These are phyloP conservation scores for Saposhnikovia divaricata DNA, from an alignment of 129 eudicot genomes.

Conservation along the genomic window DNA sequence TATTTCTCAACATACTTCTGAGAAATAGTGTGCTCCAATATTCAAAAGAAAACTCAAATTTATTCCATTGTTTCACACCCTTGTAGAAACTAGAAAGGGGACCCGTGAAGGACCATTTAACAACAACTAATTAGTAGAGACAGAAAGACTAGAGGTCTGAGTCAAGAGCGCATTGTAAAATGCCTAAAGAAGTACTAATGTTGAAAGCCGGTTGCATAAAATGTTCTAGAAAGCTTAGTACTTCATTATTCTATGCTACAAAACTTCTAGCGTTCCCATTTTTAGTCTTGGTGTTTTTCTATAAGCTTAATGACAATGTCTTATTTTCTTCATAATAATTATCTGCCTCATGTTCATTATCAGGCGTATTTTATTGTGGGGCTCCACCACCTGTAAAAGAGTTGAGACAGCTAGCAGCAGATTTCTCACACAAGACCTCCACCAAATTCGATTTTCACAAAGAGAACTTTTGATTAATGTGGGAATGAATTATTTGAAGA, in stretches of 20 bases:
- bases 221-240: neutral
- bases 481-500: neutral
- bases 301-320: neutral
- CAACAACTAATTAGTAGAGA: neutral
- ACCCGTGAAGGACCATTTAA: neutral
- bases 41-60: neutral
- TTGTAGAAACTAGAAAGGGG: neutral
- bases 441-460: slow-evolving; percentile 90
- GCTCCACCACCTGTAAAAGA: slow-evolving; percentile 74
- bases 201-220: neutral
- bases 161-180: neutral
- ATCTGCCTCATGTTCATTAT: slow-evolving; percentile 15
- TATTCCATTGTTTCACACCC: neutral
- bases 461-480: slow-evolving; percentile 52
- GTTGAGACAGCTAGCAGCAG: slow-evolving; percentile 55
- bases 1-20: neutral
- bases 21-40: neutral
- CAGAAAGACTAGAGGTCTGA: neutral
- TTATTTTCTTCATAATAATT: too few species aligned
- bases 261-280: neutral
- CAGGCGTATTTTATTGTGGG: slow-evolving; percentile 91
- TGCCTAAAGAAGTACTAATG: neutral
- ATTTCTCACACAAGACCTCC: slow-evolving; percentile 76
- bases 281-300: neutral
- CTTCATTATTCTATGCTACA: too few species aligned